phyloP scores from a whole-genome alignment of 2,329 filamentous ascomycete species.

The Penicillium frequentans region DNA sequence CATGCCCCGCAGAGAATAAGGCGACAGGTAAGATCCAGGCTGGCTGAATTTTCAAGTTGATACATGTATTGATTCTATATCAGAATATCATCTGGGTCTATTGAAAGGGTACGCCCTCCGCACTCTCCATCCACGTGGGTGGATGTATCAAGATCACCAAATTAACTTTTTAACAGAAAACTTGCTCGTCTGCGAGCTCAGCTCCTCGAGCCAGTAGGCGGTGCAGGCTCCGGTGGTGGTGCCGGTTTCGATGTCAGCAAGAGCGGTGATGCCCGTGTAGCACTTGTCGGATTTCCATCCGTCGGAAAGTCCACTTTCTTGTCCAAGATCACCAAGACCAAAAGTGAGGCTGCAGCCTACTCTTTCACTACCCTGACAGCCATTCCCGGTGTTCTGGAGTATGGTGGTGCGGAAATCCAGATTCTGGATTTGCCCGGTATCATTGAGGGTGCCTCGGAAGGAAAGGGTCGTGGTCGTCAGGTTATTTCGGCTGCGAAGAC shows the following conservation, averaged over 20 bases:
- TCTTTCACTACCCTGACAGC: conserved; percentile 97
- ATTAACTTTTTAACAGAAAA: conserved; percentile 63
- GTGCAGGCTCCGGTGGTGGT: conserved; percentile 74
- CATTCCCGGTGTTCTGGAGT: conserved; percentile 95
- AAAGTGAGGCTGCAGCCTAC: conserved; percentile 93
- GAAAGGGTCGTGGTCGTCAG: conserved; percentile 91
- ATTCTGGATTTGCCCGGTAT: conserved; percentile 97
- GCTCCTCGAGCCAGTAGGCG: conserved; percentile 83
- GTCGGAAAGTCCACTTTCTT: conserved; percentile 98
- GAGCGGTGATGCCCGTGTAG: conserved; percentile 92
- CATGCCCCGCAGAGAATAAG: conserved; percentile 77
- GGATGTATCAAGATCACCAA: neutral
- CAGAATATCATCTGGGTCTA: conserved; percentile 97
- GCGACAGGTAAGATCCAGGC: conserved; percentile 73
- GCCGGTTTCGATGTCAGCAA: conserved; percentile 90
- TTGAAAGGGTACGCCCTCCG: conserved; percentile 73
- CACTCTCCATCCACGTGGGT: neutral
- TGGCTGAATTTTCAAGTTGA: neutral
- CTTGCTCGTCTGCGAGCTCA: conserved; percentile 92
- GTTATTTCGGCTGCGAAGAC: conserved; percentile 98
- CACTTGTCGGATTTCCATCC: conserved; percentile 96
- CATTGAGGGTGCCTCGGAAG: conserved; percentile 93
- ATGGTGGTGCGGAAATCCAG: conserved; percentile 96
- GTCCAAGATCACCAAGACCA: conserved; percentile 98
- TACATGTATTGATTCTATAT: conserved; percentile 5